phyloP scores from a whole-genome alignment of 345 rosid species.

The Anacardium occidentale region DNA sequence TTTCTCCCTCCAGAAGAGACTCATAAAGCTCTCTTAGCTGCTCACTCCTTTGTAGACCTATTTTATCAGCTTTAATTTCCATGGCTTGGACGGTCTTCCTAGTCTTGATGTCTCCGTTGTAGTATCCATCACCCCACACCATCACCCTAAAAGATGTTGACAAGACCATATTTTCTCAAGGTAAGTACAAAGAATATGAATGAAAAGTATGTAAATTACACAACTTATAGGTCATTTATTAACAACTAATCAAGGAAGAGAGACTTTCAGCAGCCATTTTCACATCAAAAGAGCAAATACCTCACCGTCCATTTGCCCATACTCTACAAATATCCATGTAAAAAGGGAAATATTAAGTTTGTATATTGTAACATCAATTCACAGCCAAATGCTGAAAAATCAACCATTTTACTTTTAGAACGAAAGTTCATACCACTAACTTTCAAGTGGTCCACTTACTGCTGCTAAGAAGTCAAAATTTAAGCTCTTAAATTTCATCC shows the following conservation, averaged over 20 bases:
- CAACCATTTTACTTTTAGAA: not conserved
- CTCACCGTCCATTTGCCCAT: constrained; percentile 9
- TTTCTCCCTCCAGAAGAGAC: constrained; percentile 60
- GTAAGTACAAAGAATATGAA: not conserved
- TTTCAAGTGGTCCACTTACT: not conserved
- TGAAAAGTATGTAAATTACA: not conserved
- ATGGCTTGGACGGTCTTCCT: constrained; percentile 66
- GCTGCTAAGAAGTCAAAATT: not conserved
- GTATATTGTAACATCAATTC: not conserved
- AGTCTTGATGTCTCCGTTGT: constrained; percentile 93
- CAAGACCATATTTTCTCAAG: not conserved
- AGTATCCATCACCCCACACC: constrained; percentile 87
- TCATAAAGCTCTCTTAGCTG: constrained; percentile 71
- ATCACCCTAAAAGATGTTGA: constrained; percentile 45
- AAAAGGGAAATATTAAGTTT: not conserved
- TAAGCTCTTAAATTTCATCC: not conserved
- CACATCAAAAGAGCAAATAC: not conserved
- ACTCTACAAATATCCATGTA: not conserved
- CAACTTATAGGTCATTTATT: not conserved
- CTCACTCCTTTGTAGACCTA: constrained; percentile 76
- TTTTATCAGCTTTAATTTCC: constrained; percentile 56
- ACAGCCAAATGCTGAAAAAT: not conserved
- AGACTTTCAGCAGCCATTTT: not conserved
- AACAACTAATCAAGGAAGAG: not conserved
- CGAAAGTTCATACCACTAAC: not conserved